Conservation (phyloP, 2,329 filamentous ascomycete species). For the Akanthomyces muscarius region DNA sequence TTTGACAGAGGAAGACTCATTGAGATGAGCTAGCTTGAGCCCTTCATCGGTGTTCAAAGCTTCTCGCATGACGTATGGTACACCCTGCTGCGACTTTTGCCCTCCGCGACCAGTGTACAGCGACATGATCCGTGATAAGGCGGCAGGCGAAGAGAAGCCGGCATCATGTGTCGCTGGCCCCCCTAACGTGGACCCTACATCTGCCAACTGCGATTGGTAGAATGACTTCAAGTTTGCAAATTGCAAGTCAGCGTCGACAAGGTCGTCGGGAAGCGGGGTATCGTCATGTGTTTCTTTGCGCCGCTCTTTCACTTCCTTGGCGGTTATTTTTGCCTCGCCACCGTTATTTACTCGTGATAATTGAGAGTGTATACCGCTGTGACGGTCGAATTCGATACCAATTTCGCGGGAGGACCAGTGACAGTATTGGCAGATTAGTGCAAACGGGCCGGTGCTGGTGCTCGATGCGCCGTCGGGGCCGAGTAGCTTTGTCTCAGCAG, state of each 20-base stretch:
- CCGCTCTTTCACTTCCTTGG: constrained; percentile 49
- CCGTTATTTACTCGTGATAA: constrained; percentile 66
- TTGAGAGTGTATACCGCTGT: constrained; percentile 80
- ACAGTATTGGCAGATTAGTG: constrained; percentile 85
- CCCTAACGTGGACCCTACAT: constrained; percentile 50
- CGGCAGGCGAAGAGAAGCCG: constrained; percentile 71
- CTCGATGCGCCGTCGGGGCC: constrained; percentile 35
- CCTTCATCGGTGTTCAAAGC: constrained; percentile 69
- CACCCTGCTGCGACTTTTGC: constrained; percentile 62
- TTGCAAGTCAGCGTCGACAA: constrained; percentile 61
- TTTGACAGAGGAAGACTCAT: constrained; percentile 59
- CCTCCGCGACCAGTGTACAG: constrained; percentile 69
- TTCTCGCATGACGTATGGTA: constrained; percentile 74
- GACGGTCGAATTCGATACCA: constrained; percentile 83
- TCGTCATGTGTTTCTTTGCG: constrained; percentile 43
- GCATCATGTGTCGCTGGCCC: constrained; percentile 40
- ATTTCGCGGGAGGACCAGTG: constrained; percentile 90
- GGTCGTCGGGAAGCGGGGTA: constrained; percentile 37
- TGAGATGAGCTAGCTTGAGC: constrained; percentile 56
- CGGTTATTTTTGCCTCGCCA: constrained; percentile 46
- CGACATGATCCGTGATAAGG: constrained; percentile 84
- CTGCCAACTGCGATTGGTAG: constrained; percentile 73
- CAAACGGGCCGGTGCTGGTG: constrained; percentile 55
- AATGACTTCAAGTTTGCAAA: constrained; percentile 74
- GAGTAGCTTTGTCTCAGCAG: constrained; percentile 42